These are phyloP conservation scores for Colletotrichum sp. DNA, from an alignment of 2,329 filamentous ascomycete species.

Conservation along the genomic window DNA sequence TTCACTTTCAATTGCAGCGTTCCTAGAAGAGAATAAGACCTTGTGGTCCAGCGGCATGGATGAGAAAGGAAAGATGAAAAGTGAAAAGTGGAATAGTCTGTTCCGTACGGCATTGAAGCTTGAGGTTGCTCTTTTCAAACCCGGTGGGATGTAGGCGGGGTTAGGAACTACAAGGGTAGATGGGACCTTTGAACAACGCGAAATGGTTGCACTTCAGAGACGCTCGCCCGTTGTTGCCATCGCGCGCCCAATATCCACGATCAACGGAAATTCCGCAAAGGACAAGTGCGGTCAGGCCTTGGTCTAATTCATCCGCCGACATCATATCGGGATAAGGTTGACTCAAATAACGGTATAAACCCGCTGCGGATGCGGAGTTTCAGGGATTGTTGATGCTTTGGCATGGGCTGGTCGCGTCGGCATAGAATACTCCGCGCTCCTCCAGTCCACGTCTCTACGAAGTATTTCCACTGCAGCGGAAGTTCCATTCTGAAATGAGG, in stretches of 20 bases:
- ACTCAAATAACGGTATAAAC: not conserved
- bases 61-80: not conserved
- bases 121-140: not conserved
- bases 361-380: not conserved
- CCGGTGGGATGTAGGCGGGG: not conserved
- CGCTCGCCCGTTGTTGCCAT: too few relatives aligned
- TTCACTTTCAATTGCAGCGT: too few relatives aligned
- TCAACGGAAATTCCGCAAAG: not conserved
- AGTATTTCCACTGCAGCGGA: not conserved
- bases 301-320: not conserved
- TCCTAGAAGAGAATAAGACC: not conserved
- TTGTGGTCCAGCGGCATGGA: not conserved
- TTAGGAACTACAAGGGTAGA: not conserved
- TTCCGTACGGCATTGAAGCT: not conserved
- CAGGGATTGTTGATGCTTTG: not conserved
- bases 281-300: not conserved
- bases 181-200: not conserved
- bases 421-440: not conserved
- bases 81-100: not conserved
- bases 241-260: not conserved
- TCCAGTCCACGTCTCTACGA: not conserved
- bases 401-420: not conserved
- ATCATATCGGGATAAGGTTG: not conserved
- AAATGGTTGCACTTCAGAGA: not conserved
- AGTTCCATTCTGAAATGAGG: not conserved